A percentile compares a stretch with the other conserved stretches of the same genome.
Evolutionary conservation across 305 asterid genomes (phyloP).

Genomic region (Fraxinus sp.): DNA sequence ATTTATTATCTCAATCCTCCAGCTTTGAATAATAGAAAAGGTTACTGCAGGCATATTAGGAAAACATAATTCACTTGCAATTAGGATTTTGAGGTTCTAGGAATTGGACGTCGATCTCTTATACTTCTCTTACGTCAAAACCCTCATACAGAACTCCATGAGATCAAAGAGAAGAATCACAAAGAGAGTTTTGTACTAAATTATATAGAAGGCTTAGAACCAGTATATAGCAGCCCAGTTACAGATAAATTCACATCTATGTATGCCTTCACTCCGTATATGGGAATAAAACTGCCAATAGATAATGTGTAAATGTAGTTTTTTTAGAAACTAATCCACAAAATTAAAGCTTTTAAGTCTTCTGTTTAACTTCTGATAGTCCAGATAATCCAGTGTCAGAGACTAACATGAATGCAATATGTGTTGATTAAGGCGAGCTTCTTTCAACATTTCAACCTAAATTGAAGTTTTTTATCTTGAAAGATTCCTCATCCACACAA

Average conservation of each 20-base stretch:
- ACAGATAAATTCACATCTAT: background rate
- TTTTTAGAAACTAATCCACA: background rate
- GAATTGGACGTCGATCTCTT: background rate
- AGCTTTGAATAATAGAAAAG: background rate
- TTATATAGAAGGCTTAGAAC: background rate
- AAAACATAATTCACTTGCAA: background rate
- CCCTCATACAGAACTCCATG: background rate
- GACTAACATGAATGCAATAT: background rate
- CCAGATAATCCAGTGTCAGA: background rate
- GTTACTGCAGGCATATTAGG: background rate
- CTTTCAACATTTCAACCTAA: background rate
- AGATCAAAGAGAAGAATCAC: background rate
- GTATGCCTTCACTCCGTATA: background rate
- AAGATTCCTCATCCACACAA: background rate
- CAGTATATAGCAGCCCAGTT: background rate
- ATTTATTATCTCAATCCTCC: background rate
- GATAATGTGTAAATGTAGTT: background rate
- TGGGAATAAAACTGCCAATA: background rate
- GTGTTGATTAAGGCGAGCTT: background rate
- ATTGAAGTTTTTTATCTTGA: background rate
- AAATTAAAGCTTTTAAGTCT: background rate
- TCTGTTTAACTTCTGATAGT: background rate
- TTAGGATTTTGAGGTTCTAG: background rate
- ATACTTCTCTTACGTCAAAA: background rate
- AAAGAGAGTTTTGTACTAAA: background rate